Percentiles rank a stretch among this genome's conserved stretches.
Evolutionary conservation across 2,329 filamentous ascomycete genomes (phyloP).

Genomic region (Coniosporium tulheliwenetii): DNA sequence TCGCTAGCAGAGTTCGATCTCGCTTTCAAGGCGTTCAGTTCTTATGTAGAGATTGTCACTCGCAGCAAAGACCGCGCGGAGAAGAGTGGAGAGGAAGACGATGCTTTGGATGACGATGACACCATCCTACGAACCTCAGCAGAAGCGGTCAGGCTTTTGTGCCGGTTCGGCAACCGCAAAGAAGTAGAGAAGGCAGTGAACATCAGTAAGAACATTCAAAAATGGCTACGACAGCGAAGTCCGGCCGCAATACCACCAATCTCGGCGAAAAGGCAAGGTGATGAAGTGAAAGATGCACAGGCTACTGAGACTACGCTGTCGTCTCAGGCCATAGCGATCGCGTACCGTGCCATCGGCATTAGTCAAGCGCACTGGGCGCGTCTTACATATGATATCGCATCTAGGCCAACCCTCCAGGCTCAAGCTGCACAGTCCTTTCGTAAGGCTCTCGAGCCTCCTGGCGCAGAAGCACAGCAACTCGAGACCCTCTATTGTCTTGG

Average conservation of each 20-base stretch:
- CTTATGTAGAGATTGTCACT: slow-evolving; percentile 77
- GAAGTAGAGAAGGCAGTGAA: slow-evolving; percentile 67
- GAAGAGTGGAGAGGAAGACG: slow-evolving; percentile 54
- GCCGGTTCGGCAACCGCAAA: slow-evolving; percentile 59
- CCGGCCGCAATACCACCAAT: too few species aligned
- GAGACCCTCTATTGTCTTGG: slow-evolving; percentile 69
- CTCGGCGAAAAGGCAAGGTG: slow-evolving; percentile 5
- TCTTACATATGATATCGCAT: slow-evolving; percentile 58
- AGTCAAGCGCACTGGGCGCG: slow-evolving; percentile 79
- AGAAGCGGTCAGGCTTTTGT: slow-evolving; percentile 65
- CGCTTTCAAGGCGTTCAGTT: slow-evolving; percentile 79
- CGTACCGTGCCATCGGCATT: slow-evolving; percentile 75
- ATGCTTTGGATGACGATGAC: slow-evolving; percentile 62
- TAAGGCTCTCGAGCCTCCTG: slow-evolving; percentile 53
- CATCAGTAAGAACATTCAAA: slow-evolving; percentile 55
- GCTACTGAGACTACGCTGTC: slow-evolving; percentile 31
- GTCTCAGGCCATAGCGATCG: slow-evolving; percentile 46
- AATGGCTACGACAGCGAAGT: slow-evolving; percentile 51
- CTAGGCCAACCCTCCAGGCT: slow-evolving; percentile 56
- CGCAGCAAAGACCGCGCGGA: slow-evolving; percentile 71
- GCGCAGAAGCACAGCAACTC: slow-evolving; percentile 50
- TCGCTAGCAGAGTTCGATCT: slow-evolving; percentile 83
- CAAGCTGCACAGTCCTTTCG: slow-evolving; percentile 65
- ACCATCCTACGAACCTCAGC: slow-evolving; percentile 63
- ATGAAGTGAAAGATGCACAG: slow-evolving; percentile 9